Evolutionary conservation across 306 rosid genomes (phyloP).

Genomic region (Vigna mungo): DNA sequence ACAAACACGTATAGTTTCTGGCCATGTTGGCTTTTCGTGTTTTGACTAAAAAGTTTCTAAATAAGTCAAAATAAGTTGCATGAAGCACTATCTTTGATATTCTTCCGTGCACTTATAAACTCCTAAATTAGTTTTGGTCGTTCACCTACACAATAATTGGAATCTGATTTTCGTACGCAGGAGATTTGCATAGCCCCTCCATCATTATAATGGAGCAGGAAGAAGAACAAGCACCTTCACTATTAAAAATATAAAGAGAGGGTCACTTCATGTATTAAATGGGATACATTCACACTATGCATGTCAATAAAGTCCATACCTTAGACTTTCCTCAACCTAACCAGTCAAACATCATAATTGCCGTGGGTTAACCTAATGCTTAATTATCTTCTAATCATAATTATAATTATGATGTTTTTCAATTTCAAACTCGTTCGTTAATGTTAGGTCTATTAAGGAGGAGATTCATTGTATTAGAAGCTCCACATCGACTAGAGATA

Average conservation of each 20-base stretch:
- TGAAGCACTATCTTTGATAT: conserved; percentile 43
- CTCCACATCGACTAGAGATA: too few relatives aligned
- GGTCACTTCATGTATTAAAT: conserved; percentile 32
- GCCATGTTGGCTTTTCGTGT: conserved; percentile 10
- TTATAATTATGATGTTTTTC: neutral
- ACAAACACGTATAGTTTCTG: neutral
- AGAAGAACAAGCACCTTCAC: neutral
- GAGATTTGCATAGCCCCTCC: conserved; percentile 35
- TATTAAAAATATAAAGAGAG: conserved; percentile 20
- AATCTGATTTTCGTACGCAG: conserved; percentile 23
- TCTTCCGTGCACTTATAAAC: conserved; percentile 31
- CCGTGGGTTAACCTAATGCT: conserved; percentile 44
- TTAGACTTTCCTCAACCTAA: conserved; percentile 45
- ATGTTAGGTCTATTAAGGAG: too few relatives aligned
- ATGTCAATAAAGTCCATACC: conserved; percentile 39
- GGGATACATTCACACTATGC: conserved; percentile 17
- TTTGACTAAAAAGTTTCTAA: conserved; percentile 28
- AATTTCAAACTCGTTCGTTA: too few relatives aligned
- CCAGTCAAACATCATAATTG: conserved; percentile 30
- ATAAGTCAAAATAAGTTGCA: conserved; percentile 29
- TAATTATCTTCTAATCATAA: neutral
- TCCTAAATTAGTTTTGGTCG: conserved; percentile 47
- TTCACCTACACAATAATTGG: conserved; percentile 57
- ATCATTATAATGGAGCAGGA: conserved; percentile 48
- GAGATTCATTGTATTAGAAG: too few relatives aligned